Base-by-base conservation (phyloP, 2,329 filamentous ascomycete species). In the Talaromyces sp. region DNA sequence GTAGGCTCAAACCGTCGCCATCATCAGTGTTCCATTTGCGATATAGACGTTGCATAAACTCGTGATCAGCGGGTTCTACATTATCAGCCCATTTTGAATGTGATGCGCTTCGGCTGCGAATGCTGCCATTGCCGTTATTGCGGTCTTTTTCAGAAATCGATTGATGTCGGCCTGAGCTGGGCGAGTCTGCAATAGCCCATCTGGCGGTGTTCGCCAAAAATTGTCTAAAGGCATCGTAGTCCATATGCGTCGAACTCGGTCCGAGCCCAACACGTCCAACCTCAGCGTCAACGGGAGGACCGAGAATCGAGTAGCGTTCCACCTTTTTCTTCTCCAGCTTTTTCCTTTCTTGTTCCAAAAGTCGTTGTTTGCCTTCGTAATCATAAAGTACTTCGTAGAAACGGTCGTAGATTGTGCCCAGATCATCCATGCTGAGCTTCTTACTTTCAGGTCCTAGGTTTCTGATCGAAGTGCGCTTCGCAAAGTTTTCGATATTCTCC, bases 391-490 rank as follows among this genome's bases (percentile, higher is more conserved):
- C 87, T 27, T 88, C 90, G 75, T 97, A 98, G 78, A 98, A 99
- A 48, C 92, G 88, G 77, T 99, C 95, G 73, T 99, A 99, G 24
- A 98, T 82, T 47, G 92, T 90, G 35, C 92, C 91, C 3, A 99
- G 84, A 73, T 99, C 95, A 59, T 94, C 92, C 7, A 89, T 82
- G 72, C 87, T 92, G 39, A 99, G 82, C 62, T 93, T 87, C 79
- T 98, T 99, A 82, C 93, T 97, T 70, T 99, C 95, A 0, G 94
- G 93, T 0, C 95, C 95, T 31, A 99, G 85, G 72, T 99, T 99
- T 41, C 95, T 87, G 67, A 99, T 96, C 1, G 94, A 96, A 2
- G 95, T 99, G 69, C 95, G 88, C 81, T 98, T 99, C 61, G 95
- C 93, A 74, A 99, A 99, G 71, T 88, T 97, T 79, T 98, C 95